Base-by-base conservation (phyloP, 441 rosid genomes). In the Adansonia rubrostipa region DNA sequence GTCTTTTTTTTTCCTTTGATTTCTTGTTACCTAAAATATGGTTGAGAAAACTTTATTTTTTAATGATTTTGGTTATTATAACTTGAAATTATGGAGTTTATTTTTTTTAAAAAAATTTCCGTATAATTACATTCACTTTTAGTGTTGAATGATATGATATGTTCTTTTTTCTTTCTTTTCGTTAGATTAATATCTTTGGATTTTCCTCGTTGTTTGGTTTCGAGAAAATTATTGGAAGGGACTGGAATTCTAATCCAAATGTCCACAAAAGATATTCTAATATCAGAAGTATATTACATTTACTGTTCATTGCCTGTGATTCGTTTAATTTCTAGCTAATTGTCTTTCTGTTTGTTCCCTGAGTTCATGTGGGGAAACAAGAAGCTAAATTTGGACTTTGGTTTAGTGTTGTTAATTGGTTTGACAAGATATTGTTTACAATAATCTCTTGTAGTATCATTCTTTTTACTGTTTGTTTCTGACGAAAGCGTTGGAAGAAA, bases 281-380 rank as follows among this genome's bases (percentile, higher is more conserved):
- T 51, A 4, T 3, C 2, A 4, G 17, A 51, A 13, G 14, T 51
- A 51, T 51, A 1, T 19, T 44, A 45, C 7, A 14, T 19, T 45
- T 45, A 45, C 9, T 67, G 6, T 28, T 28, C 36, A 28, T 67
- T 67, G 56, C 17, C n/a, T 0, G 5, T 11, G 45, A 14, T 63
- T 63, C 1, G 1, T 15, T 67, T 17, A 67, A 45, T 67, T 45
- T 67, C 7, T 13, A 28, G 50, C 24, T n/a, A 8, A 14, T 63
- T 19, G 48, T 13, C 47, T 42, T 44, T 42, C 60, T 42, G 73
- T 47, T 78, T 71, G 71, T 19, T 71, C 14, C 71, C 66, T 44
- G 65, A 69, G 65, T 11, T 51, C 13, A 13, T 28, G 10, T 10
- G 64, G 57, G 33, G n/a, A 40, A 24, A 11, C 3, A 10, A 4